A percentile compares a stretch with the other conserved stretches of the same genome.
Conservation (phyloP, 306 rosid genomes). For the Dicorynia guianensis region DNA sequence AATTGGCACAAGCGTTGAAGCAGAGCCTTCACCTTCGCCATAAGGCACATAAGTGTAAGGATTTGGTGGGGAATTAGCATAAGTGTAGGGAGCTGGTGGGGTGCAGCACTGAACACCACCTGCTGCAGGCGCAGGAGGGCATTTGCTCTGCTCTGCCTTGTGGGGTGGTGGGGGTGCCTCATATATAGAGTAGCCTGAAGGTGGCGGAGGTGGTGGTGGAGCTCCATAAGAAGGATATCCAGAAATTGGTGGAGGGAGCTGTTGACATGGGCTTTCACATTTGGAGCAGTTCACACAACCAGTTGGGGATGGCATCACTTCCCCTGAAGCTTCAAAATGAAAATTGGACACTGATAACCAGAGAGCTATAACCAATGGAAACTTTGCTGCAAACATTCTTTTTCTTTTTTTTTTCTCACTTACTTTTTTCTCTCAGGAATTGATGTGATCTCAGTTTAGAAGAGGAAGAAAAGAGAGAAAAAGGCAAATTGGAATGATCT, state of each 20-base stretch:
- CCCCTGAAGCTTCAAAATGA: conserved; percentile 30
- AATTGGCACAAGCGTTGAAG: conserved; percentile 24
- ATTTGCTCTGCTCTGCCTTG: conserved; percentile 32
- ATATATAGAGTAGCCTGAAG: conserved; percentile 43
- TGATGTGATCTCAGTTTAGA: no score
- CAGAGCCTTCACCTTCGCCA: conserved; percentile 13
- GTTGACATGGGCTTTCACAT: conserved; percentile 47
- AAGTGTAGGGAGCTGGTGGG: conserved; percentile 42
- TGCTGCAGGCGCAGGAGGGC: conserved; percentile 45
- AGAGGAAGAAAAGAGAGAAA: background rate
- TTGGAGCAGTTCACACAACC: conserved; percentile 35
- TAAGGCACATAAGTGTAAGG: conserved; percentile 50
- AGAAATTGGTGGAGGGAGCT: conserved; percentile 40
- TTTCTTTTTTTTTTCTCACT: no score
- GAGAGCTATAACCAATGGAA: conserved; percentile 10
- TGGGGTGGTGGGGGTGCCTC: conserved; percentile 39
- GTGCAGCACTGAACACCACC: conserved; percentile 44
- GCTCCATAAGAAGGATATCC: conserved; percentile 41
- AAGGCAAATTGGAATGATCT: conserved; percentile 15
- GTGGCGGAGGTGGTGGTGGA: conserved; percentile 39
- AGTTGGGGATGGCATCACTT: conserved; percentile 15
- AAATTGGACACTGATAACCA: conserved; percentile 23
- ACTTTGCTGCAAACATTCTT: conserved; percentile 36
- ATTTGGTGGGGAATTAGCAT: conserved; percentile 29
- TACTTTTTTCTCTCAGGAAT: background rate